phyloP scores from a whole-genome alignment of 768 basidiomycete species.

The Tylopilus intermedius region DNA sequence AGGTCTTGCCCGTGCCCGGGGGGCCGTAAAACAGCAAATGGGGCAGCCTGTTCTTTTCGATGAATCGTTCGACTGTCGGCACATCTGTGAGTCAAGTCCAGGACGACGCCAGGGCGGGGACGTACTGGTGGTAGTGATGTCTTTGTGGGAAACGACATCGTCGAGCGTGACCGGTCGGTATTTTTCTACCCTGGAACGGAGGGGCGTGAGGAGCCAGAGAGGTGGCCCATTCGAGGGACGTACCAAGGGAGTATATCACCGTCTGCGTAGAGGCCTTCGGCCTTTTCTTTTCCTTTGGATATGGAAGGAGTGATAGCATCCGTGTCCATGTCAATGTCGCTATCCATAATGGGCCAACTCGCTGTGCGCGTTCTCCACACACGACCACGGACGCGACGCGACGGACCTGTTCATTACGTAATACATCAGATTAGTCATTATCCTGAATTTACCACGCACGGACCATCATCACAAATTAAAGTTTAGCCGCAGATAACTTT shows the following conservation, averaged over 20 bases:
- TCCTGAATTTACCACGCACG: conserved; percentile 32
- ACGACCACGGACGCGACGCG: background rate
- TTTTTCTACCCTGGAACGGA: conserved; percentile 82
- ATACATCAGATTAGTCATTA: conserved; percentile 14
- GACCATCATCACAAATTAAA: conserved; percentile 39
- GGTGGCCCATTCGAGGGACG: conserved; percentile 18
- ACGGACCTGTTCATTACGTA: background rate
- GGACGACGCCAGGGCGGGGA: background rate
- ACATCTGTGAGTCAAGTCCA: background rate
- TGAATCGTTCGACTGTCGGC: conserved; percentile 85
- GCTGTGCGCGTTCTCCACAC: background rate
- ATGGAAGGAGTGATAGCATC: conserved; percentile 30
- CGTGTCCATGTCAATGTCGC: conserved; percentile 49
- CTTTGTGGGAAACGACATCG: conserved; percentile 95
- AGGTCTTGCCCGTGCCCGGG: conserved; percentile 97
- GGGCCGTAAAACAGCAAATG: conserved; percentile 97
- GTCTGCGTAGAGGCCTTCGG: conserved; percentile 39
- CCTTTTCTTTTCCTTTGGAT: conserved; percentile 71
- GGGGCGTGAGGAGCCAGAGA: background rate
- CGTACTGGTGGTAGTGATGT: conserved; percentile 89
- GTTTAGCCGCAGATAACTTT: conserved; percentile 22
- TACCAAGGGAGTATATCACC: conserved; percentile 84
- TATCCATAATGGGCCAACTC: conserved; percentile 40
- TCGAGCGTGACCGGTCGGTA: conserved; percentile 87
- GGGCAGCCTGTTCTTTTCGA: conserved; percentile 88